Evolutionary conservation across 1,284 basidiomycete genomes (phyloP).

Genomic region (Pascua guehoae): DNA sequence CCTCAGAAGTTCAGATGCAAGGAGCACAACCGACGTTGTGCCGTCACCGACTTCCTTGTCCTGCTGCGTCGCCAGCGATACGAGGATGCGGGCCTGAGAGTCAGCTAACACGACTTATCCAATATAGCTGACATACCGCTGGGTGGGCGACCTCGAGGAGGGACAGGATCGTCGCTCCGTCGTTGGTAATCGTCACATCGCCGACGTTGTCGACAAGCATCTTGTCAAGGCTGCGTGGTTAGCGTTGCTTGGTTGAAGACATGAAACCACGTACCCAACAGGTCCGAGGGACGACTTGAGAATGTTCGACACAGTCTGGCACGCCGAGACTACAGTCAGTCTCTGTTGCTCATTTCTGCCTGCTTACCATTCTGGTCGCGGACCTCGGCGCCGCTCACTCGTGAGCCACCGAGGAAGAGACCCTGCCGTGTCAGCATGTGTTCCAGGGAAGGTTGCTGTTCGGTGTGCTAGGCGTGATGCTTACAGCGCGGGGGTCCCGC

Average conservation of each 20-base stretch:
- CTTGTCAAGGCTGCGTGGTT: constrained; percentile 69
- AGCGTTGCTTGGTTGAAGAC: no score
- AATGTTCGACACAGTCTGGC: constrained; percentile 94
- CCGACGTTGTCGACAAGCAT: constrained; percentile 99
- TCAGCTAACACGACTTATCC: not conserved
- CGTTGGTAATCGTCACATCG: constrained; percentile 99
- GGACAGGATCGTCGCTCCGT: constrained; percentile 95
- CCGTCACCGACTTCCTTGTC: constrained; percentile 99
- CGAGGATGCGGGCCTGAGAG: constrained; percentile 72
- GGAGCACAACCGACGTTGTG: constrained; percentile 96
- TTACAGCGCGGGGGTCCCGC: constrained; percentile 49
- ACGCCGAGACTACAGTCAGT: constrained; percentile 71
- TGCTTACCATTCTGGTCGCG: constrained; percentile 88
- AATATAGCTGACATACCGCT: constrained; percentile 56
- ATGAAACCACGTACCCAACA: constrained; percentile 57
- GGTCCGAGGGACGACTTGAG: constrained; percentile 96
- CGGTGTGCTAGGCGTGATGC: constrained; percentile 10
- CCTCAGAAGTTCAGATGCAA: constrained; percentile 91
- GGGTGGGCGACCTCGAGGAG: constrained; percentile 90
- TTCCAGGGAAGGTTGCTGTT: not conserved
- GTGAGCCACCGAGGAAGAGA: constrained; percentile 87
- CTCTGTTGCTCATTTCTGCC: no score
- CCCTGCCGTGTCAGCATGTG: constrained; percentile 51
- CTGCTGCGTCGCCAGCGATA: constrained; percentile 97
- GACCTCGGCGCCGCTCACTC: constrained; percentile 91